Conservation (phyloP, 169 alveolate species). For the Babesia microti region DNA sequence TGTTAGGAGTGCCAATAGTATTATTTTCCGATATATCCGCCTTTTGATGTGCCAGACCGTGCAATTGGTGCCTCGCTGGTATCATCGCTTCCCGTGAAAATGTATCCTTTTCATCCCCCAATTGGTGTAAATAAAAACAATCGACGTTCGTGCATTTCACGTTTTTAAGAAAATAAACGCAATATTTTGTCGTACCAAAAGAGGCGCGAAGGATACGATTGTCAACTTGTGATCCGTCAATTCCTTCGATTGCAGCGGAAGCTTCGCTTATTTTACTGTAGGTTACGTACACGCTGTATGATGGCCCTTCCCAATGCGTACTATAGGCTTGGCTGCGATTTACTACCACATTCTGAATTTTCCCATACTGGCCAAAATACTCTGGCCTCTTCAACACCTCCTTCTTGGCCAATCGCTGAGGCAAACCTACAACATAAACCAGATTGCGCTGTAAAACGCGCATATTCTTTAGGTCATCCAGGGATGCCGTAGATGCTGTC, state of each 20-base stretch:
- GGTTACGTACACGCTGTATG: slow-evolving; percentile 83
- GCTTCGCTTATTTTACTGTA: slow-evolving; percentile 79
- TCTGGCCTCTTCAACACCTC: slow-evolving; percentile 68
- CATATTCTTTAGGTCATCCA: slow-evolving; percentile 60
- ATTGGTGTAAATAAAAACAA: slow-evolving; percentile 80
- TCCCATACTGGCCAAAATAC: slow-evolving; percentile 79
- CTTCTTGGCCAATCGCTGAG: slow-evolving; percentile 65
- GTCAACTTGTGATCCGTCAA: slow-evolving; percentile 76
- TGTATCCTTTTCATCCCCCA: slow-evolving; percentile 69
- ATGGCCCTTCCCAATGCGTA: slow-evolving; percentile 70
- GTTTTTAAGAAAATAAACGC: slow-evolving; percentile 76
- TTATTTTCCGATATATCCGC: background rate
- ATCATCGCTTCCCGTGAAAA: slow-evolving; percentile 4
- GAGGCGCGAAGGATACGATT: slow-evolving; percentile 77
- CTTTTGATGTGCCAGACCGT: background rate
- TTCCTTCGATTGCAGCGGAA: slow-evolving; percentile 76
- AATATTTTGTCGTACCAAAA: slow-evolving; percentile 87
- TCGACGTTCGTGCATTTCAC: slow-evolving; percentile 74
- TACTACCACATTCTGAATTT: slow-evolving; percentile 68
- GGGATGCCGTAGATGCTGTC: slow-evolving; percentile 7
- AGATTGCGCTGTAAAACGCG: slow-evolving; percentile 77
- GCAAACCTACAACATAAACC: slow-evolving; percentile 78
- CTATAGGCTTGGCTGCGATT: slow-evolving; percentile 70
- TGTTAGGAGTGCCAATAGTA: background rate
- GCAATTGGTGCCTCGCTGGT: slow-evolving; percentile 7